These are phyloP conservation scores for Monosporascus sp. DNA, from an alignment of 2,329 filamentous ascomycete species.

Conservation along the genomic window DNA sequence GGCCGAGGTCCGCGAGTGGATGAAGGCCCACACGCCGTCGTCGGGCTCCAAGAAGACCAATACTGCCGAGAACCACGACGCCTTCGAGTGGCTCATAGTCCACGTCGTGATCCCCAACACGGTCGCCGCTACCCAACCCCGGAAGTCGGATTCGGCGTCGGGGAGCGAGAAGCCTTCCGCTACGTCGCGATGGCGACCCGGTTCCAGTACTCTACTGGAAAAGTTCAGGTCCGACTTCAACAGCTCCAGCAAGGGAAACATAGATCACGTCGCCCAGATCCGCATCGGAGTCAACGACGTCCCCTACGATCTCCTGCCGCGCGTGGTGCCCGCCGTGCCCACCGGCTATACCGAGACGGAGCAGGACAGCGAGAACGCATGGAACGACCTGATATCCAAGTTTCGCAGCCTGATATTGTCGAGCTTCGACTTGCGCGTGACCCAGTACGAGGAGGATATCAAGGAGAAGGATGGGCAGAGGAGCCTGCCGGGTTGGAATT, in stretches of 20 bases:
- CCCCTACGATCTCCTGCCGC: conserved; percentile 57
- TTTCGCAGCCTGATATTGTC: conserved; percentile 81
- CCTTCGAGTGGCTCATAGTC: conserved; percentile 90
- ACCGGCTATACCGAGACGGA: conserved; percentile 64
- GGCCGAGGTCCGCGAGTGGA: conserved; percentile 81
- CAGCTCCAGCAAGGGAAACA: conserved; percentile 58
- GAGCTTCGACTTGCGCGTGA: conserved; percentile 86
- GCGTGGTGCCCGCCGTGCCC: conserved; percentile 57
- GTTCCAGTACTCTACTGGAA: conserved; percentile 78
- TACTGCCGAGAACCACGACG: conserved; percentile 87
- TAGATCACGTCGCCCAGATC: conserved; percentile 80
- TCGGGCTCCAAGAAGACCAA: conserved; percentile 54
- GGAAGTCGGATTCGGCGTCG: conserved; percentile 48
- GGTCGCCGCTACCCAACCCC: conserved; percentile 70
- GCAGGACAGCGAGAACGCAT: conserved; percentile 74
- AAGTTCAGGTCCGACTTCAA: conserved; percentile 91
- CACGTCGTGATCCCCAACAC: conserved; percentile 91
- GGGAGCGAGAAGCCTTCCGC: conserved; percentile 53
- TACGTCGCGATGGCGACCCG: conserved; percentile 70
- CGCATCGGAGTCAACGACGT: conserved; percentile 68
- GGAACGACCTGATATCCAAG: conserved; percentile 78
- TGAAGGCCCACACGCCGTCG: conserved; percentile 67
- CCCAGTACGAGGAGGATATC: conserved; percentile 95
- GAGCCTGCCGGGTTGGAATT: conserved; percentile 91
- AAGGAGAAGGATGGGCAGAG: conserved; percentile 88